Base-by-base conservation (phyloP, 2,329 filamentous ascomycete species). In the Scedosporium dehoogii region DNA sequence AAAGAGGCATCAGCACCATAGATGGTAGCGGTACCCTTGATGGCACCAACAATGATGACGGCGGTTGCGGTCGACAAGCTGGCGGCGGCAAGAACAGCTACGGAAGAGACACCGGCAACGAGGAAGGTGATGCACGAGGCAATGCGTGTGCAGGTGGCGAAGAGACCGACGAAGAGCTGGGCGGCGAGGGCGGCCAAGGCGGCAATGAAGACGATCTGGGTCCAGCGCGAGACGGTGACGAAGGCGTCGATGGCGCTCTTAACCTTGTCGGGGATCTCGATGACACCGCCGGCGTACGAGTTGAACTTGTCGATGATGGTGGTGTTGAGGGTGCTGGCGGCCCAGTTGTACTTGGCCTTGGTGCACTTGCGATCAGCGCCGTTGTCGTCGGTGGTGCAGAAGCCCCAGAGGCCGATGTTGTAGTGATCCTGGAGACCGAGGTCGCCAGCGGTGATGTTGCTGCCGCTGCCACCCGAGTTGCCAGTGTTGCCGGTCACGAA, bases 121-220 rank as follows among this genome's bases (percentile, higher is more conserved):
- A 97, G 77, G 74, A 88, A 96, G 53, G 91, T 96, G 64, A 91
- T 75, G 73, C 94, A 90, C 61, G 89, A 92, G 60, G 93, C 86
- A 77, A 85, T 86, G 66, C 91, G 85, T 65, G 87, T 91, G 83
- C 88, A 96, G 74, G 90, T 88, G 66, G 92, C 88, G 66, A 93
- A 87, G 71, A 96, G 78, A 65, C 92, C 92, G 57, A 96, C 77
- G 55, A 94, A 65, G 64, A 97, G 81, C 73, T 92, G 89, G 27
- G 86, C 75, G 51, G 79, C 82, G 6, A 93, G 89, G 18, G 85
- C 79, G 65, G 87, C 74, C 68, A 92, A 81, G 59, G 90, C 87
- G 65, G 91, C 81, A 68, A 91, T 80, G 74, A 92, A 96, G 66
- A 87, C 86, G 64, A 93, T 81, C 75, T 92, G 86, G 73, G 93